Conservation (phyloP, 768 basidiomycete genomes). For the Suillus placidus region DNA sequence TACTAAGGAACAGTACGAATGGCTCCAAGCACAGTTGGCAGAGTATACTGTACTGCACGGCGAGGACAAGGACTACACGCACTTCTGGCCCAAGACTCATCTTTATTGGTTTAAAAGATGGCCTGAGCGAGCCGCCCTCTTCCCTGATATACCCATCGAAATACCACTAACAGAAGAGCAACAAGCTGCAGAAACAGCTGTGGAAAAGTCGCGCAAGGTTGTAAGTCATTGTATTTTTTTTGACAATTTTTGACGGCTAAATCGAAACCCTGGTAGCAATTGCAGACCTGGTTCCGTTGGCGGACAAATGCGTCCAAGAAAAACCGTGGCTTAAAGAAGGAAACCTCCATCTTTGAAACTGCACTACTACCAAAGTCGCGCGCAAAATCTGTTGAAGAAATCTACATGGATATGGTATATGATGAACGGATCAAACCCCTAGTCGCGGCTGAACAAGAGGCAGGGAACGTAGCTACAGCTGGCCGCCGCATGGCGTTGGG, state of each 20-base stretch:
- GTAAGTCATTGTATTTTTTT: neutral
- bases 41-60: neutral
- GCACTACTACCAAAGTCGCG: neutral
- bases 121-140: neutral
- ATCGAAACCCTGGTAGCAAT: neutral
- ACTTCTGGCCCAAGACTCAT: neutral
- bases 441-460: slow-evolving; percentile 3
- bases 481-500: neutral
- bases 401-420: neutral
- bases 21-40: neutral
- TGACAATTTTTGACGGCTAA: neutral
- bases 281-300: slow-evolving; percentile 11
- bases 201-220: neutral
- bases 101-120: slow-evolving; percentile 9
- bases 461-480: neutral
- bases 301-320: neutral
- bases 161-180: neutral
- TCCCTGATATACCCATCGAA: neutral
- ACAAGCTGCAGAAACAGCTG: neutral
- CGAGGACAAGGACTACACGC: neutral
- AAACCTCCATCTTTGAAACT: neutral
- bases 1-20: neutral
- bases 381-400: neutral
- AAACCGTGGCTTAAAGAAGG: neutral
- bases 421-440: slow-evolving; percentile 6